Evolutionary conservation across 768 basidiomycete genomes (phyloP).

Genomic region (Bullera alba): DNA sequence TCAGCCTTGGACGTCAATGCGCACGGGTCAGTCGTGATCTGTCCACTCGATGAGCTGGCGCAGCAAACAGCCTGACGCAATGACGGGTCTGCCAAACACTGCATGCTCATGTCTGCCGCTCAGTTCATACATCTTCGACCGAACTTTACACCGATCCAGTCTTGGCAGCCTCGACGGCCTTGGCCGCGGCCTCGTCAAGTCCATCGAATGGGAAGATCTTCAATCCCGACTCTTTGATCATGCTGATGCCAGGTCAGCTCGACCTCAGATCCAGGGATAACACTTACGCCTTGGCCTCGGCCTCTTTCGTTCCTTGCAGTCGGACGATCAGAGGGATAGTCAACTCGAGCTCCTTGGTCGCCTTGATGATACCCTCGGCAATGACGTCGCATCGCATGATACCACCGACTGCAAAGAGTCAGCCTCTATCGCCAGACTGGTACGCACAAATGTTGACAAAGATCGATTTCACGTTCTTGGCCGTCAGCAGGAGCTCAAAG

Average conservation of each 20-base stretch:
- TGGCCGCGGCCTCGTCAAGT: constrained; percentile 76
- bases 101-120: too few species aligned
- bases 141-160: constrained; percentile 6
- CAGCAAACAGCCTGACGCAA: too few species aligned
- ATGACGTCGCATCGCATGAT: constrained; percentile 93
- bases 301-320: constrained; percentile 93
- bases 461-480: constrained; percentile 92
- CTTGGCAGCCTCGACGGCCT: constrained; percentile 48
- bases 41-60: too few species aligned
- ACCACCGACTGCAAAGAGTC: constrained; percentile 50
- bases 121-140: too few species aligned
- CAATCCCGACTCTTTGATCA: constrained; percentile 86
- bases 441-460: constrained; percentile 70
- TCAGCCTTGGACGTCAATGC: too few species aligned
- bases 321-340: constrained; percentile 84
- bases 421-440: neutral
- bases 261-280: neutral
- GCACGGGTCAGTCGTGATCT: too few species aligned
- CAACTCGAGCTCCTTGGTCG: constrained; percentile 81
- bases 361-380: constrained; percentile 82
- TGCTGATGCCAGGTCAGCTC: constrained; percentile 52
- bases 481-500: constrained; percentile 84
- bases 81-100: too few species aligned
- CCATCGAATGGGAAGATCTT: constrained; percentile 90
- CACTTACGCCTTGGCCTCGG: constrained; percentile 85